Percentiles rank a stretch among this genome's conserved stretches.
Evolutionary conservation across 768 basidiomycete genomes (phyloP).

Genomic region (Mycena maculata): DNA sequence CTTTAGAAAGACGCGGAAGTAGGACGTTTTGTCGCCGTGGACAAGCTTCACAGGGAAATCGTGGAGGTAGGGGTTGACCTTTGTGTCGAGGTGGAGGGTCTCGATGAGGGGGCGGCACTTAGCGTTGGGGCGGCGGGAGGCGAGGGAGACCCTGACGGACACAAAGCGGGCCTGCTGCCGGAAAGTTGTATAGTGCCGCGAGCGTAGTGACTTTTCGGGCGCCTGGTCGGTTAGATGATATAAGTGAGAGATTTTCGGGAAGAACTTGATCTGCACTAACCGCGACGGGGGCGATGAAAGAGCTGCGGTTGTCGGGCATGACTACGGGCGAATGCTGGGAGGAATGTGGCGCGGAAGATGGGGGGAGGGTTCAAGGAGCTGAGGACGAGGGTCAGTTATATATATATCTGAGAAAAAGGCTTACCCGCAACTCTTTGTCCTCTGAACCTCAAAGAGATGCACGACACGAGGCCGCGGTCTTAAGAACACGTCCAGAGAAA

Average conservation of each 20-base stretch:
- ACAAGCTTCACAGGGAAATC: constrained; percentile 2
- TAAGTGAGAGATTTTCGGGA: neutral
- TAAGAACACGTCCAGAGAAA: neutral
- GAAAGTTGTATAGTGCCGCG: neutral
- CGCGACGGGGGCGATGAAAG: neutral
- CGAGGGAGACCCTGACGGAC: neutral
- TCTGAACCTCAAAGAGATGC: neutral
- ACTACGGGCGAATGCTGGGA: neutral
- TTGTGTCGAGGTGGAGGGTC: neutral
- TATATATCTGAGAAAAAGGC: neutral
- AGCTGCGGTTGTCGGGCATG: constrained; percentile 1
- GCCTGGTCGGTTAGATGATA: neutral
- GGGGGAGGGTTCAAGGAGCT: neutral
- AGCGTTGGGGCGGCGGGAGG: constrained; percentile 7
- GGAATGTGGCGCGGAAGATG: neutral
- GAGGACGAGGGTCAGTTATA: neutral
- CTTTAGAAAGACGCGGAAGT: neutral
- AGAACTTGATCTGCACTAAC: neutral
- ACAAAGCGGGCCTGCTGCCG: neutral
- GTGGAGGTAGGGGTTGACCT: constrained; percentile 4
- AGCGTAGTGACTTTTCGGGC: neutral
- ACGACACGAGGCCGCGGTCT: neutral
- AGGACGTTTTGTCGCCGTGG: neutral
- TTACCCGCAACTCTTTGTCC: neutral
- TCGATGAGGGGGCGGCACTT: constrained; percentile 6